Evolutionary conservation across 148 eudicot species (phyloP).

Genomic region (Rhododendron simsii): DNA sequence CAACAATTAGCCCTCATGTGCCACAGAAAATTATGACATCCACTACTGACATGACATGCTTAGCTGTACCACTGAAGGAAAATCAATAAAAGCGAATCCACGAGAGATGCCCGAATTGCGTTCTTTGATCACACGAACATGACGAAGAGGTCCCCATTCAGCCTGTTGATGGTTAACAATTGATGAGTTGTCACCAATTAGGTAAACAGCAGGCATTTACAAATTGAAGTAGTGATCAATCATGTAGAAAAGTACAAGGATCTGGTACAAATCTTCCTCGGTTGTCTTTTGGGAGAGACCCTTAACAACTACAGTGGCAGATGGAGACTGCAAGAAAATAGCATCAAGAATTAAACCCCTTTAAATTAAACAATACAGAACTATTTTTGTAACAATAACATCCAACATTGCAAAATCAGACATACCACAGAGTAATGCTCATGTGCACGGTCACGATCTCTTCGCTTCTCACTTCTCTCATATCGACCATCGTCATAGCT

Average conservation of each 20-base stretch:
- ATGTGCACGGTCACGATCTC: conserved; percentile 73
- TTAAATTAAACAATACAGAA: conserved; percentile 1
- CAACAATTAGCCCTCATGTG: conserved; percentile 14
- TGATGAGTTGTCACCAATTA: not conserved
- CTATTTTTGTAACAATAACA: not conserved
- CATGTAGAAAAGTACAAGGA: conserved; percentile 52
- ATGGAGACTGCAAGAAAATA: conserved; percentile 57
- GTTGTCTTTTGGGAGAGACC: conserved; percentile 95
- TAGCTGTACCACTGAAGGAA: conserved; percentile 70
- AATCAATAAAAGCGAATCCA: conserved; percentile 97
- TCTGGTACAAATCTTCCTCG: conserved; percentile 92
- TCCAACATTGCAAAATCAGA: not conserved
- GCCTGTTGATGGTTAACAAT: conserved; percentile 45
- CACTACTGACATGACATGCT: not conserved
- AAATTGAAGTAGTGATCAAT: not conserved
- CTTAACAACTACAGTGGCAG: conserved; percentile 93
- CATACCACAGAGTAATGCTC: conserved; percentile 68
- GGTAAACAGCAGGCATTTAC: not conserved
- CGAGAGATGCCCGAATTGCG: conserved; percentile 86
- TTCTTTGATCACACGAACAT: conserved; percentile 92
- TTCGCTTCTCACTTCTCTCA: conserved; percentile 63
- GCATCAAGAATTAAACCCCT: not conserved
- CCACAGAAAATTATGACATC: not conserved
- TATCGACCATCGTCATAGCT: conserved; percentile 64
- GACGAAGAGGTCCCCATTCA: conserved; percentile 97